phyloP scores from a whole-genome alignment of 169 alveolate species.

The Amoebophrya sp. region DNA sequence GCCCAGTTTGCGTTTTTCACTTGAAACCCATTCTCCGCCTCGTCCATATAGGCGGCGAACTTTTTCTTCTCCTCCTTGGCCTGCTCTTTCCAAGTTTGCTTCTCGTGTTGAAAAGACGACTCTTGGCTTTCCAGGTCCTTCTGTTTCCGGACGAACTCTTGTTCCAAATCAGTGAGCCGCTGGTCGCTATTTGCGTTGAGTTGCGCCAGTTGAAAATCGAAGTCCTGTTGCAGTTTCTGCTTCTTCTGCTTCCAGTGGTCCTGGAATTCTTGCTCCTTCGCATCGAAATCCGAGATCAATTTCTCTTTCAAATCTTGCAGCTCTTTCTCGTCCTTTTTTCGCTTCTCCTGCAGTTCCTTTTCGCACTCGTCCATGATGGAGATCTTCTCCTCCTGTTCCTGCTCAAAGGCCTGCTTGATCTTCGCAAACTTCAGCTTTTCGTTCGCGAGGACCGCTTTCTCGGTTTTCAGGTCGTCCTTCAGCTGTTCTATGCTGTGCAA shows the following conservation, averaged over 20 bases:
- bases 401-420: background rate
- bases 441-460: too few relatives aligned
- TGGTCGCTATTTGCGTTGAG: too few relatives aligned
- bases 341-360: background rate
- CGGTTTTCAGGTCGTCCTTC: background rate
- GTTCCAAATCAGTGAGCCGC: background rate
- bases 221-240: too few relatives aligned
- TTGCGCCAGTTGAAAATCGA: too few relatives aligned
- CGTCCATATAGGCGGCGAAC: background rate
- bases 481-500: too few relatives aligned
- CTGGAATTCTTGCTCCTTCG: too few relatives aligned
- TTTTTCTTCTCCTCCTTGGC: background rate
- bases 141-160: background rate
- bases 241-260: too few relatives aligned
- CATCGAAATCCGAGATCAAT: too few relatives aligned
- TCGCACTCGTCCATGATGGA: background rate
- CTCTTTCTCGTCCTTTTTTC: background rate
- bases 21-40: background rate
- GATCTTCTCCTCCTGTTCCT: constrained; percentile 4
- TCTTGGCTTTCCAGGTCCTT: background rate
- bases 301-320: background rate
- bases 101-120: background rate
- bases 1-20: too few relatives aligned
- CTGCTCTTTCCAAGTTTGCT: background rate
- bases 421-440: background rate